Conservation (phyloP, 176 grass and related monocot species). For the Triticum dicoccoides region DNA sequence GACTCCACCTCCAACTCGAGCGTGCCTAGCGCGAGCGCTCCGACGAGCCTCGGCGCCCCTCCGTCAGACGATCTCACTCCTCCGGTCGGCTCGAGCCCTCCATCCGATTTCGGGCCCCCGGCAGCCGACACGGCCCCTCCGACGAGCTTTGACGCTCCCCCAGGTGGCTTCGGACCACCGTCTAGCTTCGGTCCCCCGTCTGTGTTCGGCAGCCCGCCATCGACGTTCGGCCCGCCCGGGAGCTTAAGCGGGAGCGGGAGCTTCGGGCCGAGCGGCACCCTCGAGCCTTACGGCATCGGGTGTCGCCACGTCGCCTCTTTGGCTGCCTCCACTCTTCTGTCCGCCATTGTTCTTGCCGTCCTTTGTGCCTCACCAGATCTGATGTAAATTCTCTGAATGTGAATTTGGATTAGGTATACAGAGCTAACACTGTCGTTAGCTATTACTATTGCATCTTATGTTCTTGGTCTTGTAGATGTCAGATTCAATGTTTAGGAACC, state of each 20-base stretch:
- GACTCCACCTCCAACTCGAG: constrained; percentile 37
- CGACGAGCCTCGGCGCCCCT: not conserved
- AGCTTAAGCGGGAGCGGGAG: constrained; percentile 23
- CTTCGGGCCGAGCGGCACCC: constrained; percentile 49
- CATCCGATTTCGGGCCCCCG: constrained; percentile 33
- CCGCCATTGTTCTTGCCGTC: not conserved
- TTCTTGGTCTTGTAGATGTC: constrained; percentile 21
- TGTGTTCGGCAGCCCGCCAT: constrained; percentile 17
- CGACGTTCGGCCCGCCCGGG: not conserved
- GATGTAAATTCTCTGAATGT: constrained; percentile 17
- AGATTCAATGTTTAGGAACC: not conserved
- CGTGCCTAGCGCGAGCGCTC: not conserved
- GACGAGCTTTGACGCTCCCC: not conserved
- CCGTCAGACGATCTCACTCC: constrained; percentile 27
- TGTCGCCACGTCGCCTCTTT: not conserved
- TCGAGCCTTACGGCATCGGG: constrained; percentile 26
- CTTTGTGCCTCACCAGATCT: constrained; percentile 7
- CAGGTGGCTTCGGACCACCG: not conserved
- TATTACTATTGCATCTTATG: not conserved
- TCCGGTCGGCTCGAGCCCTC: constrained; percentile 35
- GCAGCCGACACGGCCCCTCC: constrained; percentile 18
- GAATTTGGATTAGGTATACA: constrained; percentile 15
- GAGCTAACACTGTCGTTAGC: not conserved
- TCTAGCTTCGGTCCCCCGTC: constrained; percentile 24
- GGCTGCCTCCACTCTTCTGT: not conserved